Evolutionary conservation across 768 basidiomycete species (phyloP).

Genomic region (Collybiopsis confluens): DNA sequence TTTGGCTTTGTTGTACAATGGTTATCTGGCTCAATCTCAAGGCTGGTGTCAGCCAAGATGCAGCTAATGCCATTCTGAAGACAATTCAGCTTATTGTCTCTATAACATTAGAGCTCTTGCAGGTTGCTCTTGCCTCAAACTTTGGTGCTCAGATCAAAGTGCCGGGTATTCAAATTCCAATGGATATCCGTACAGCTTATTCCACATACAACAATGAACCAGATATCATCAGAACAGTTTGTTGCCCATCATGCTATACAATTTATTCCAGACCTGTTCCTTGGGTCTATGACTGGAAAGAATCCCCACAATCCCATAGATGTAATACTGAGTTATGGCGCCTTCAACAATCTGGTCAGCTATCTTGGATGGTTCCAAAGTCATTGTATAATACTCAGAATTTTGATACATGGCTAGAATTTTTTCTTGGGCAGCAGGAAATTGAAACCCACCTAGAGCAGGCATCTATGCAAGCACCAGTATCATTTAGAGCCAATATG

Average conservation of each 20-base stretch:
- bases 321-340: constrained; percentile 20
- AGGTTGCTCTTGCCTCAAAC: not conserved
- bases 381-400: constrained; percentile 20
- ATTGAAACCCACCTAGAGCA: constrained; percentile 17
- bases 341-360: constrained; percentile 10
- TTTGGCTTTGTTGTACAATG: constrained; percentile 3
- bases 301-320: constrained; percentile 12
- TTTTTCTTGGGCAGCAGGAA: constrained; percentile 19
- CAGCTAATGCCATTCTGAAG: constrained; percentile 7
- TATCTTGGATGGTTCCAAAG: constrained; percentile 15
- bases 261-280: constrained; percentile 13
- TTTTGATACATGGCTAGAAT: constrained; percentile 24
- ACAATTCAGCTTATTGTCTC: constrained; percentile 6
- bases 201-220: not conserved
- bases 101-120: not conserved
- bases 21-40: constrained; percentile 7
- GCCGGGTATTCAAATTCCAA: not conserved
- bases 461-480: constrained; percentile 13
- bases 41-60: constrained; percentile 2
- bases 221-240: not conserved
- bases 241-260: constrained; percentile 16
- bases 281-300: constrained; percentile 14
- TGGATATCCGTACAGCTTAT: not conserved
- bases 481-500: constrained; percentile 11
- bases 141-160: not conserved